Evolutionary conservation across 805 yeast species (phyloP).

Genomic region (Kodamaea nitidulidarum): DNA sequence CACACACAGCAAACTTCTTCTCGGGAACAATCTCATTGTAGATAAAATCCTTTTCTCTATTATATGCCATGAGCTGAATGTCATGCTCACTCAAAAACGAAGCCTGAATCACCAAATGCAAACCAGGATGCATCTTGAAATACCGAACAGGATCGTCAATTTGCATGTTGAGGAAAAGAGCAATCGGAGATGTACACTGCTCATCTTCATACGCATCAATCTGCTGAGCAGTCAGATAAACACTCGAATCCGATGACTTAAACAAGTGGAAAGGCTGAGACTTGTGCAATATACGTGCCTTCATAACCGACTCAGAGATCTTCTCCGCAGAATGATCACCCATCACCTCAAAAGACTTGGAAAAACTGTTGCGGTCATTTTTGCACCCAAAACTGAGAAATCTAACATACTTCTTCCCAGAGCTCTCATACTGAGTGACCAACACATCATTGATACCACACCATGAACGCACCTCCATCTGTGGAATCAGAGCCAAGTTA

Average conservation of each 20-base stretch:
- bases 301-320: slow-evolving; percentile 55
- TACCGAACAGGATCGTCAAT: slow-evolving; percentile 28
- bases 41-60: slow-evolving; percentile 15
- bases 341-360: slow-evolving; percentile 27
- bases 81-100: slow-evolving; percentile 11
- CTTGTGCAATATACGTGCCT: slow-evolving; percentile 71
- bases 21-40: slow-evolving; percentile 21
- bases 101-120: slow-evolving; percentile 49
- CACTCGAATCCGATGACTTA: slow-evolving; percentile 37
- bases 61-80: slow-evolving; percentile 16
- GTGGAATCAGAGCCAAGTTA: slow-evolving; percentile 49
- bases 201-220: slow-evolving; percentile 48
- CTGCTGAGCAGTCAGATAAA: slow-evolving; percentile 73
- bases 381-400: slow-evolving; percentile 23
- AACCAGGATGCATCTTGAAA: slow-evolving; percentile 18
- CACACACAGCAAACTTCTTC: slow-evolving; percentile 17
- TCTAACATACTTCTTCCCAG: slow-evolving; percentile 18
- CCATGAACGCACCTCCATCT: slow-evolving; percentile 66
- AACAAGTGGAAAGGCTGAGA: slow-evolving; percentile 85
- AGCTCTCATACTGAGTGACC: slow-evolving; percentile 42
- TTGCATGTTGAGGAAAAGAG: slow-evolving; percentile 59
- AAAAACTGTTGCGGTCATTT: slow-evolving; percentile 12
- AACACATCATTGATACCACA: slow-evolving; percentile 54
- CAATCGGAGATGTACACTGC: slow-evolving; percentile 56
- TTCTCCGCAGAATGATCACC: slow-evolving; percentile 17